Base-by-base conservation (phyloP, 169 alveolate species). In the Cryptosporidium ryanae region DNA sequence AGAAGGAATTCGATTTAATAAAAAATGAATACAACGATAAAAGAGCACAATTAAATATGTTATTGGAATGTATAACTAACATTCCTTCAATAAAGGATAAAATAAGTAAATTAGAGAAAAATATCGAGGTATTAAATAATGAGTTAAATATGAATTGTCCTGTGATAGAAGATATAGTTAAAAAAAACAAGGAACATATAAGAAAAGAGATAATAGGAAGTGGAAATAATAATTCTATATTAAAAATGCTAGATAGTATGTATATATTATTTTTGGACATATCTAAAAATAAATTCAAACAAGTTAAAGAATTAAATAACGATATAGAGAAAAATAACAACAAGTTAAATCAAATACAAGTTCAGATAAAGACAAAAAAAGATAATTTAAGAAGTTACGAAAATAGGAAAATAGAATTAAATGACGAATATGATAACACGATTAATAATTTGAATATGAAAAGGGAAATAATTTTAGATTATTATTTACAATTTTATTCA, bases 1-100 rank as follows among this genome's bases (percentile, higher is more conserved):
- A 34, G 12, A 76, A 34, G 1, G 46, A 34, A 1, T 50, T 32
- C 18, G 63, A n/a, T 18, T 8, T 23, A 5, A 12, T 59, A 23
- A 76, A 61, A 38, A 65, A 32, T 21, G 61, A 59, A 34, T 76
- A 76, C 15, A 44, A 76, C 25, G 59, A 54, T 18, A 65, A 76
- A 61, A 57, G n/a, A 31, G 15, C 15, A n/a, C 17, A 57, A 12
- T 32, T 76, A 2, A 76, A 76, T 21, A 76, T 76, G 18, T 23
- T 76, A 7, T n/a, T 55, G 25, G 87, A 76, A 65, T 76, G 87
- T 38, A 46, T 76, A n/a, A 38, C 63, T 18, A 76, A 59, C 63
- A 18, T 76, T 21, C 87, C 87, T 23, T 31, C 63, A 2, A 21
- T 76, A 12, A 25, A 57, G 17, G 49, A 61, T 5, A 57, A 34